phyloP scores from a whole-genome alignment of 768 basidiomycete species.

The Rhodotorula babjevae region DNA sequence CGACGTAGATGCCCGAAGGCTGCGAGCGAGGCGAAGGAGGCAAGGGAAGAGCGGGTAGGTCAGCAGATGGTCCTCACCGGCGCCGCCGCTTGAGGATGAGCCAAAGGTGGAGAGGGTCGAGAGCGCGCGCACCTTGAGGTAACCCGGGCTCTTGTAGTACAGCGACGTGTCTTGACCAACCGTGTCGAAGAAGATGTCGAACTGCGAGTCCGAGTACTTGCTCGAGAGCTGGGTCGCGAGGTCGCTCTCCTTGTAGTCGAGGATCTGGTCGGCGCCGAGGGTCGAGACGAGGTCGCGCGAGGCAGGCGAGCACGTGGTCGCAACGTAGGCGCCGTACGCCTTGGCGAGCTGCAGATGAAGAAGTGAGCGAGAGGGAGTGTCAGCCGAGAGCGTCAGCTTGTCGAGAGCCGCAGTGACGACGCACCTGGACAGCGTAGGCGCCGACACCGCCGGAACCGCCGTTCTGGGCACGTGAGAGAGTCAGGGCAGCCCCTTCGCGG shows the following conservation, averaged over 20 bases:
- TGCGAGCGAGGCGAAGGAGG: neutral
- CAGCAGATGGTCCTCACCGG: too few relatives aligned
- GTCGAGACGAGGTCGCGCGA: conserved; percentile 20
- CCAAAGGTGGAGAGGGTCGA: too few relatives aligned
- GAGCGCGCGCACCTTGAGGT: neutral
- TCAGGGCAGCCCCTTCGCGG: too few relatives aligned
- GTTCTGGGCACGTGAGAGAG: too few relatives aligned
- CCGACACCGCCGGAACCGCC: conserved; percentile 30
- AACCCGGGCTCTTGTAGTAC: conserved; percentile 55
- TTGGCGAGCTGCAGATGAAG: conserved; percentile 10
- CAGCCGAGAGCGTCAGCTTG: too few relatives aligned
- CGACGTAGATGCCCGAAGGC: conserved; percentile 51
- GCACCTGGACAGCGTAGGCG: conserved; percentile 15
- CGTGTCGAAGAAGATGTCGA: conserved; percentile 60
- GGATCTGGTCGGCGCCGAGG: conserved; percentile 6
- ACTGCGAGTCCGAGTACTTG: conserved; percentile 44
- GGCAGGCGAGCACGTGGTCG: conserved; percentile 29
- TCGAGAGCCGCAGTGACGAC: neutral
- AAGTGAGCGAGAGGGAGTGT: neutral
- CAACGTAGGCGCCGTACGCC: conserved; percentile 29
- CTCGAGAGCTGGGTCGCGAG: conserved; percentile 8
- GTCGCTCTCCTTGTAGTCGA: conserved; percentile 27
- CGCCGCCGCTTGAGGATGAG: too few relatives aligned
- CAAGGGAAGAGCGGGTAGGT: too few relatives aligned
- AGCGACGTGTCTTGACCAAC: conserved; percentile 42